phyloP scores from a whole-genome alignment of 768 basidiomycete species.

The Suillus alpinus region DNA sequence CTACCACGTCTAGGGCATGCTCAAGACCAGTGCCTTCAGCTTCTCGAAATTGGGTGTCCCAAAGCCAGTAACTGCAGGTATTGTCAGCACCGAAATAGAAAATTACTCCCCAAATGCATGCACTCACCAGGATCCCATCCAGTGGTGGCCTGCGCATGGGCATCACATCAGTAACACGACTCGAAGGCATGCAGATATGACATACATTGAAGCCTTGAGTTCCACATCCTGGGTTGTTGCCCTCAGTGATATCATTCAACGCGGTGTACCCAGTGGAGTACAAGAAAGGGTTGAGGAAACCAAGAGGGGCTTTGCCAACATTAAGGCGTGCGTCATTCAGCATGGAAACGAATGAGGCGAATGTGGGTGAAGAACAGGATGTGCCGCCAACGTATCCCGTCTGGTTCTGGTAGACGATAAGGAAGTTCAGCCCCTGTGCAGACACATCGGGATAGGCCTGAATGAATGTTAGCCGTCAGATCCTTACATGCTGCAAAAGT shows the following conservation, averaged over 20 bases:
- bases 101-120: constrained; percentile 13
- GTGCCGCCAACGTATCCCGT: constrained; percentile 31
- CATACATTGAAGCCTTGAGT: constrained; percentile 40
- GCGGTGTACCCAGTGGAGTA: constrained; percentile 41
- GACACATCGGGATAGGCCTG: constrained; percentile 65
- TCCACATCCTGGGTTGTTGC: constrained; percentile 45
- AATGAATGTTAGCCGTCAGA: constrained; percentile 12
- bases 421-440: constrained; percentile 53
- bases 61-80: constrained; percentile 46
- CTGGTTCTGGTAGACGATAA: constrained; percentile 40
- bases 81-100: constrained; percentile 4
- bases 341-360: constrained; percentile 34
- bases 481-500: not conserved
- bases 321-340: constrained; percentile 38
- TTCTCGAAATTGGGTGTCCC: constrained; percentile 54
- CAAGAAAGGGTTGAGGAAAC: constrained; percentile 50
- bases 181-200: constrained; percentile 2
- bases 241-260: constrained; percentile 50
- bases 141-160: constrained; percentile 35
- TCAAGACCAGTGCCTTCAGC: constrained; percentile 37
- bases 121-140: constrained; percentile 59
- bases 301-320: constrained; percentile 29
- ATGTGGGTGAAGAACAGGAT: constrained; percentile 29
- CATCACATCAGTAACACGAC: not conserved
- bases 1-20: not conserved